Base-by-base conservation (phyloP, 805 yeast species). In the Saturnispora sekii region DNA sequence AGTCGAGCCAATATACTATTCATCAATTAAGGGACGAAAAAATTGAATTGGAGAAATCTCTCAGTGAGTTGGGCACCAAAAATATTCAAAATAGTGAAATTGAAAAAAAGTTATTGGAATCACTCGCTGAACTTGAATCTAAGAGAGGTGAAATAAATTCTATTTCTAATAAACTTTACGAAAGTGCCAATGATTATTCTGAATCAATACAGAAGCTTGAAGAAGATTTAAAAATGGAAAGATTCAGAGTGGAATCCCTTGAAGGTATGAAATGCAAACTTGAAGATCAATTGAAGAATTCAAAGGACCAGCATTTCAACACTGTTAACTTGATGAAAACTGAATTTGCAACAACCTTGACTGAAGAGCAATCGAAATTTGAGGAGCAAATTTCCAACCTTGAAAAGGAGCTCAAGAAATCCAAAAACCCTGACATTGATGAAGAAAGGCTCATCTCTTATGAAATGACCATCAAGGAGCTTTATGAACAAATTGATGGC, bases 181-280 rank as follows among this genome's bases (percentile, higher is more conserved):
- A 26, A 14, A 36, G n/a, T 4, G 11, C 32, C 11, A 21, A 36
- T 14, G 14, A 32, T 4, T 16, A 31, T 28, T 12, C 40, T 4
- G 40, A 42, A 42, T 36, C 10, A 18, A 36, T 43, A 5, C 16
- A 10, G 2, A 43, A 43, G 26, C 33, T 43, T 14, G 45, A 43
- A 32, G 45, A 36, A 11, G 40, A 43, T 26, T 43, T 43, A 28
- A 43, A 36, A 16, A 43, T 36, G 35, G 45, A 43, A n/a, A 40
- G 38, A 43, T 32, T 36, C 26, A 43, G 45, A 37, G 45, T 43
- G 28, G 41, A 37, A 32, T 43, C 41, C 6, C 41, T 43, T 3
- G 45, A 43, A 15, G 34, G 29, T 14, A 43, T 43, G 45, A 43
- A 43, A 30, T 21, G 36, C 14, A 38, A 44, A 39, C 43, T 44